Percentiles rank a stretch among this genome's conserved stretches.
Evolutionary conservation across 192 early-diverging fungal species (phyloP).

Genomic region (Gamsiella multidivaricata): DNA sequence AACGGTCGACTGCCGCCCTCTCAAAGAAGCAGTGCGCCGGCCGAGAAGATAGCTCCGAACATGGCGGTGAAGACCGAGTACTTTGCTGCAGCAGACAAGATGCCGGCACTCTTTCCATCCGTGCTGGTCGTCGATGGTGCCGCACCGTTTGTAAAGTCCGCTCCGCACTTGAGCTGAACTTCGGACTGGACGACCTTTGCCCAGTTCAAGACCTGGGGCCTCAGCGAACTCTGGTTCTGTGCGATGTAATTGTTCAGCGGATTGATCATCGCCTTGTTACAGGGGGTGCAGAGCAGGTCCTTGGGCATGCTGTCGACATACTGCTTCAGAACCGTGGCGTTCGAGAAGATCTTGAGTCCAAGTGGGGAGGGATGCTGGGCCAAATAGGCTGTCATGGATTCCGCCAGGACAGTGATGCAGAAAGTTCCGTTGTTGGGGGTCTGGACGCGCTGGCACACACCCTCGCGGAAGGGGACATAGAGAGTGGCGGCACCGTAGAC

Average conservation of each 20-base stretch:
- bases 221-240: conserved; percentile 12
- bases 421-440: conserved; percentile 27
- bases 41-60: neutral
- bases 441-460: conserved; percentile 30
- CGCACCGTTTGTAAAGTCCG: conserved; percentile 32
- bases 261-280: conserved; percentile 53
- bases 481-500: conserved; percentile 21
- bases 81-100: neutral
- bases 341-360: conserved; percentile 26
- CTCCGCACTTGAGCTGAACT: conserved; percentile 35
- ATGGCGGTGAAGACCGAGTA: neutral
- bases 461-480: conserved; percentile 21
- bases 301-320: conserved; percentile 32
- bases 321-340: conserved; percentile 22
- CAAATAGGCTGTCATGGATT: conserved; percentile 20
- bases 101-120: neutral
- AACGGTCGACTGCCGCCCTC: neutral
- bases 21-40: neutral
- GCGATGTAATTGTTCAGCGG: conserved; percentile 34
- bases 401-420: conserved; percentile 24
- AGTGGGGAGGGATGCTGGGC: conserved; percentile 22
- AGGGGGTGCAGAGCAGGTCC: conserved; percentile 32
- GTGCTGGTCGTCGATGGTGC: conserved; percentile 2
- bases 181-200: conserved; percentile 23
- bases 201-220: conserved; percentile 11